phyloP scores from a whole-genome alignment of 495 filamentous ascomycete genomes.

The Aeminium ludgeri region DNA sequence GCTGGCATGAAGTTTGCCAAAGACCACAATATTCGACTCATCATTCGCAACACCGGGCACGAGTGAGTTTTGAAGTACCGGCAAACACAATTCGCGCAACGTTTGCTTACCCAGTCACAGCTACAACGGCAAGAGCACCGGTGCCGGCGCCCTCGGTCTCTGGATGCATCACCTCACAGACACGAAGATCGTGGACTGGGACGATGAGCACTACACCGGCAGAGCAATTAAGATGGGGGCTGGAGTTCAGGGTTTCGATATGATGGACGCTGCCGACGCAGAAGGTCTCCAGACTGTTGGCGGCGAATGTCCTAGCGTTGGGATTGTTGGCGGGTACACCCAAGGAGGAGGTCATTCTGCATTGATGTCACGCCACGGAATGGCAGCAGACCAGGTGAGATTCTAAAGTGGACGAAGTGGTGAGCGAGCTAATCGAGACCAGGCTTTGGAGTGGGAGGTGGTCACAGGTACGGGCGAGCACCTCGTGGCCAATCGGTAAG shows the following conservation, averaged over 20 bases:
- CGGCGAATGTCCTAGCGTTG: slow-evolving; percentile 17
- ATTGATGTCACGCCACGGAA: background rate
- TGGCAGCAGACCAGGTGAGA: slow-evolving; percentile 1
- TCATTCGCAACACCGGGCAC: slow-evolving; percentile 53
- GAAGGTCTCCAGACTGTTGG: slow-evolving; percentile 12
- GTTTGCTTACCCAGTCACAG: background rate
- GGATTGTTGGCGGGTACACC: slow-evolving; percentile 16
- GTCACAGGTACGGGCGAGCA: slow-evolving; percentile 8
- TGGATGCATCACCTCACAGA: slow-evolving; percentile 38
- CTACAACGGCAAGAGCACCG: slow-evolving; percentile 33
- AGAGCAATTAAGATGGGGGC: slow-evolving; percentile 16
- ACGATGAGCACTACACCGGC: slow-evolving; percentile 25
- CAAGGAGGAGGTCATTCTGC: slow-evolving; percentile 13
- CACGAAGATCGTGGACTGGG: slow-evolving; percentile 29
- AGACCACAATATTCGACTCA: slow-evolving; percentile 39
- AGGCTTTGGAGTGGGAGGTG: slow-evolving; percentile 11
- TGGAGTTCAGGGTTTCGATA: slow-evolving; percentile 14
- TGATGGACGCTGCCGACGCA: slow-evolving; percentile 11
- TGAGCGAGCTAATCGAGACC: background rate
- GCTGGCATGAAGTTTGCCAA: slow-evolving; percentile 34
- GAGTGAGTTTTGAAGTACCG: slow-evolving; percentile 20
- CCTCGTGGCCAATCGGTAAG: slow-evolving; percentile 4
- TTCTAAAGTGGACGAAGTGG: too few species aligned
- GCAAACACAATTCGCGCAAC: background rate
- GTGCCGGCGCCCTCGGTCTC: slow-evolving; percentile 32